Conservation (phyloP, 768 basidiomycete species). For the Suillus ampliporus region DNA sequence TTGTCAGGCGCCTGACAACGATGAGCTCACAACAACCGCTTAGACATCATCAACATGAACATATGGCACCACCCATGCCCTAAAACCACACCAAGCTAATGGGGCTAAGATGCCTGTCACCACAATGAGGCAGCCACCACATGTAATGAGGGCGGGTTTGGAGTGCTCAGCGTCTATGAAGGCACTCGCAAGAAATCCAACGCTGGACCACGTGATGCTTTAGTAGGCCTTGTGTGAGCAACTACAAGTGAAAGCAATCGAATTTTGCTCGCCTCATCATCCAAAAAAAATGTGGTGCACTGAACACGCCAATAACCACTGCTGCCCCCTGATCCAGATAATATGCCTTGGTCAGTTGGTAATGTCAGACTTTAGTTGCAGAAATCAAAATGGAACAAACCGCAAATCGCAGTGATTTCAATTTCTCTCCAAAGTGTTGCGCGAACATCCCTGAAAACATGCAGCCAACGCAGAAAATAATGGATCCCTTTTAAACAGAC, state of each 20-base stretch:
- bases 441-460: constrained; percentile 3
- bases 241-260: too few species aligned
- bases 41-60: background rate
- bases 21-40: too few species aligned
- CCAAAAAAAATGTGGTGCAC: background rate
- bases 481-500: background rate
- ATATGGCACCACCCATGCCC: background rate
- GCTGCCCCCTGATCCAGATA: background rate
- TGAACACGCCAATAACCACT: background rate
- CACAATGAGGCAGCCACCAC: background rate
- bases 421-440: constrained; percentile 4
- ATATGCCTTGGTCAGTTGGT: background rate
- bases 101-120: background rate
- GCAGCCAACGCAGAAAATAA: constrained; percentile 5
- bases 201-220: background rate
- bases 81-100: background rate
- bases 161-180: background rate
- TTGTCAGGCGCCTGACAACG: too few species aligned
- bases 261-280: background rate
- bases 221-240: too few species aligned
- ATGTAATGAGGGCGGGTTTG: background rate
- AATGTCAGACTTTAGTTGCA: background rate
- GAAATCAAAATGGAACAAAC: background rate
- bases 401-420: constrained; percentile 1
- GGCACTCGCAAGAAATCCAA: background rate